Percentiles rank a stretch among this genome's conserved stretches.
Conservation (phyloP, 495 filamentous ascomycete genomes). For the Penicillium angulare region DNA sequence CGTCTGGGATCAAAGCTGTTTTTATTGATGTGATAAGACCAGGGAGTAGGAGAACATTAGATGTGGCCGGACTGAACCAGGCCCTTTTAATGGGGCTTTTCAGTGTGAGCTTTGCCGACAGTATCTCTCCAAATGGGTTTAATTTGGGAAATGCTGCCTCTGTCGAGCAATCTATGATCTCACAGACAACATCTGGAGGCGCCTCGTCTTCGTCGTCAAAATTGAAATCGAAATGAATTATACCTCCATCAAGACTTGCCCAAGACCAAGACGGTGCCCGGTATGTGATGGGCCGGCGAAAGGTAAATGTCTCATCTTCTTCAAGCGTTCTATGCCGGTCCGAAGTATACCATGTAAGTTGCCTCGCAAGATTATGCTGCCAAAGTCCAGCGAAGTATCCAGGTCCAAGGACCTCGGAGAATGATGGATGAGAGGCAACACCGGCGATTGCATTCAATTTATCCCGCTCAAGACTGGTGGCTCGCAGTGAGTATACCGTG, state of each 20-base stretch:
- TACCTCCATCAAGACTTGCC: not conserved
- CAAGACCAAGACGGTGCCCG: not conserved
- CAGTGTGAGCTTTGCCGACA: not conserved
- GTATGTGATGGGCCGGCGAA: not conserved
- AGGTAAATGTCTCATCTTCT: not conserved
- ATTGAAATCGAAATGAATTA: not conserved
- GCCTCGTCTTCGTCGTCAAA: not conserved
- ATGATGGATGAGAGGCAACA: not conserved
- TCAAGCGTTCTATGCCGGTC: not conserved
- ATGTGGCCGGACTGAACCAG: not conserved
- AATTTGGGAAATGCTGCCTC: not conserved
- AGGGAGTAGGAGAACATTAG: not conserved
- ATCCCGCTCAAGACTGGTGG: not conserved
- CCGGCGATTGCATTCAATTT: not conserved
- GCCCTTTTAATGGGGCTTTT: not conserved
- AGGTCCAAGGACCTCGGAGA: not conserved
- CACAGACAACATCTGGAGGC: not conserved
- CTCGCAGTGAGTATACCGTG: not conserved
- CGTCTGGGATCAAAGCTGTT: not conserved
- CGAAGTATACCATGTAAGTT: not conserved
- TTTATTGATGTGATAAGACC: not conserved
- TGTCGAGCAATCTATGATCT: not conserved
- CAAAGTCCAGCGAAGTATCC: not conserved
- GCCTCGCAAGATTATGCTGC: not conserved
- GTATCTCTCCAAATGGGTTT: not conserved